phyloP scores from a whole-genome alignment of 164 flowering plant genomes.

The Dillenia suffruticosa region DNA sequence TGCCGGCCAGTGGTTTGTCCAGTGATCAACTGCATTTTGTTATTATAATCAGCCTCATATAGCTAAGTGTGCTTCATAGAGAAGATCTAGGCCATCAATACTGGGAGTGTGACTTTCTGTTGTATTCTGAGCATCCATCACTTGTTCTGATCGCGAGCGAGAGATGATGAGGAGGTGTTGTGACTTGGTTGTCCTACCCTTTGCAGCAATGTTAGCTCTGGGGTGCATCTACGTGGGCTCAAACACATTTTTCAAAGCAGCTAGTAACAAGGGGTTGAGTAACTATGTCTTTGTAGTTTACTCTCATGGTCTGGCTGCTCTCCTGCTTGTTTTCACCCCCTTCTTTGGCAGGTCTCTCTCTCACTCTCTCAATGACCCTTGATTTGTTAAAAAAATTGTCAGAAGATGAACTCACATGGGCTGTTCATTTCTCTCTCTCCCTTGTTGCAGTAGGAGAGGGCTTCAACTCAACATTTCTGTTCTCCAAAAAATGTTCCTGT shows the following conservation, averaged over 20 bases:
- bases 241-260: constrained; percentile 67
- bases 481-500: constrained; percentile 42
- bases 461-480: constrained; percentile 45
- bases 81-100: not conserved
- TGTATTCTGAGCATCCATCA: no score
- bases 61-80: no score
- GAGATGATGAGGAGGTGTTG: constrained; percentile 18
- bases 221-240: constrained; percentile 58
- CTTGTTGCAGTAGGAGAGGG: not conserved
- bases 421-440: not conserved
- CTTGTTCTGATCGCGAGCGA: constrained; percentile 8
- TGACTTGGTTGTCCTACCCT: constrained; percentile 39
- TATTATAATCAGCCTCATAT: no score
- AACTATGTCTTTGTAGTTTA: constrained; percentile 61
- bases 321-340: constrained; percentile 56
- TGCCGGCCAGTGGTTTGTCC: no score
- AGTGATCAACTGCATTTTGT: no score
- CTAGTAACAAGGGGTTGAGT: constrained; percentile 50
- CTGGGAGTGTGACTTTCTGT: no score
- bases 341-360: constrained; percentile 41
- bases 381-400: no score
- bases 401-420: no score
- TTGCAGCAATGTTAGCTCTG: constrained; percentile 49
- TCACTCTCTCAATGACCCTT: not conserved
- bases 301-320: constrained; percentile 54